These are phyloP conservation scores for Colletotrichum sp. DNA, from an alignment of 2,329 filamentous ascomycete species.

Conservation along the genomic window DNA sequence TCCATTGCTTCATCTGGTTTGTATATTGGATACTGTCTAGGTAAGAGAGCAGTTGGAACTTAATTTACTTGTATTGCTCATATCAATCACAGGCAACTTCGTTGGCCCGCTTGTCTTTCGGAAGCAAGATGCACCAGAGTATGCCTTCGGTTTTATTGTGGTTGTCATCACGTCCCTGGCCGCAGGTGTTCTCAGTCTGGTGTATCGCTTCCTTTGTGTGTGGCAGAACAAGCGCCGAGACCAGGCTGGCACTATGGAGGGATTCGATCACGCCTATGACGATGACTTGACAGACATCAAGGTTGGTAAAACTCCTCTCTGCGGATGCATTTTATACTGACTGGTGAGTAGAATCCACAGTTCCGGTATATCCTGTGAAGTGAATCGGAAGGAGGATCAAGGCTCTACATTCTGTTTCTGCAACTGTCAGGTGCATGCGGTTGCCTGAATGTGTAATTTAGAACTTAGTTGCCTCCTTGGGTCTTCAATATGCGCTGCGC, in stretches of 20 bases:
- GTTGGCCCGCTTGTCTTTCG: conserved; percentile 47
- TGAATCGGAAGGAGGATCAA: neutral
- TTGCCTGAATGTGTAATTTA: neutral
- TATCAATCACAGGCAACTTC: conserved; percentile 35
- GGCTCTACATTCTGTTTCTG: neutral
- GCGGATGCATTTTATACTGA: neutral
- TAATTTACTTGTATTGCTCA: neutral
- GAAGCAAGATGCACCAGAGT: conserved; percentile 36
- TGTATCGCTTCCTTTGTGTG: conserved; percentile 48
- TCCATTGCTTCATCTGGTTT: conserved; percentile 51
- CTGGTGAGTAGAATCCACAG: conserved; percentile 24
- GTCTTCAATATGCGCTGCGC: neutral
- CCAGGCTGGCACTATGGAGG: conserved; percentile 45
- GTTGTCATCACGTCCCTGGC: conserved; percentile 36
- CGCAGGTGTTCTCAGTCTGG: conserved; percentile 37
- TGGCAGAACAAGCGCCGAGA: conserved; percentile 48
- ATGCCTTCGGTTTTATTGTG: conserved; percentile 32
- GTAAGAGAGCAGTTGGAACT: neutral
- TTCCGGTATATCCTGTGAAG: conserved; percentile 26
- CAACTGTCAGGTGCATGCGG: neutral
- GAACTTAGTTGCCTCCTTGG: neutral
- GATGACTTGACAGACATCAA: conserved; percentile 54
- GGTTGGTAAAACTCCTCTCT: conserved; percentile 11
- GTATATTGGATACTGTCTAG: conserved; percentile 56
- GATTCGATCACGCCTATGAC: conserved; percentile 55